Evolutionary conservation across 2,329 filamentous ascomycete genomes (phyloP), one percentile per base, ranked within the genome.

Genomic region (Venturia effusa): DNA sequence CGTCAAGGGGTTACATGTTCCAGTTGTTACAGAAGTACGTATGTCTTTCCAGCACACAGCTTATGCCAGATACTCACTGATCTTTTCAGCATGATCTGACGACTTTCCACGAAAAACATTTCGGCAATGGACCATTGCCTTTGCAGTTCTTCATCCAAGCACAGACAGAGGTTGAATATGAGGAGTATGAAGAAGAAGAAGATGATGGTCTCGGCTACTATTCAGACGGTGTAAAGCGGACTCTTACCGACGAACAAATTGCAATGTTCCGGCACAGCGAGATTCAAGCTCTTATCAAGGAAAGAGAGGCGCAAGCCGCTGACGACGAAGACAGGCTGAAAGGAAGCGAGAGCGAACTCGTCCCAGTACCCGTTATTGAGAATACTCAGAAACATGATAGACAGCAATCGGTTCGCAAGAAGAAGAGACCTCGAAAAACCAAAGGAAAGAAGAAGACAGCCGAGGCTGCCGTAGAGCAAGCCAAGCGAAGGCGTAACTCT

Each of bases 241-340:
- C 92, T 22, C 80, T 97, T 69, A 97, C 92, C 11, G 90, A 97
- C 71, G 89, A 92, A 69, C 90, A 97, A 77, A 90, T 97, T 68
- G 84, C 85, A 62, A 93, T 96, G 66, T 97, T 97, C 73, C 83
- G 92, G 66, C 90, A 95, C 72, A 93, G 89, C 1, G 93, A 97
- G 74, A 83, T 96, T 27, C 87, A 94, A 71, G 76, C 84, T 15
- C 78, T 96, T 45, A 78, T 89, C 32, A 84, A 84, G 66, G 78
- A 81, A 51, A 54, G 69, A 61, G 67, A 68, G 65, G 66, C 39
- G 22, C 37, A 60, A 64, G 66, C 27, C 8, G 19, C 48, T 3
- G n/a, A 39, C 5, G 7, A 45, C 13, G 62, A 60, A 37, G 22
- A 30, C 3, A 19, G 4, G n/a, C 10, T 22, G 15, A 17, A 60